phyloP scores from a whole-genome alignment of 1,139 yeast species.

The Hansenula sp. region DNA sequence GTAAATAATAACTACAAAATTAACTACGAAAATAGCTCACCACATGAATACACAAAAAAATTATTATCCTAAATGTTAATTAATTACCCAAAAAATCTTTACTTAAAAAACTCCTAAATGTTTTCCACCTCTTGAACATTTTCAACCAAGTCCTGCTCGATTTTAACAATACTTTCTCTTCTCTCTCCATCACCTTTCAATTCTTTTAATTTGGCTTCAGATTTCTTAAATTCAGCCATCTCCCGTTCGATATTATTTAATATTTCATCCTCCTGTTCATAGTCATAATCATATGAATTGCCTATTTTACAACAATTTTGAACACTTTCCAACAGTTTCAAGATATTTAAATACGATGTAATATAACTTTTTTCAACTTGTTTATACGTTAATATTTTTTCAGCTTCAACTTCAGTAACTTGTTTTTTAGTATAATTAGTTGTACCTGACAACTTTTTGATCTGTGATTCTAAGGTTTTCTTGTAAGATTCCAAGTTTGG shows the following conservation, averaged over 20 bases:
- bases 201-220: conserved; percentile 9
- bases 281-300: conserved; percentile 13
- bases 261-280: conserved; percentile 15
- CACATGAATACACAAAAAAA: no score
- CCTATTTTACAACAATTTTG: conserved; percentile 8
- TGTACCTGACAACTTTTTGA: neutral
- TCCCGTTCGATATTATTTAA: conserved; percentile 9
- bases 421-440: conserved; percentile 1
- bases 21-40: neutral
- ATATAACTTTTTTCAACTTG: conserved; percentile 10
- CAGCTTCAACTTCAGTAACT: conserved; percentile 2
- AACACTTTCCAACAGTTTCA: conserved; percentile 9
- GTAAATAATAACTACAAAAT: conserved; percentile 2
- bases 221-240: conserved; percentile 9
- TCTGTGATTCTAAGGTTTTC: conserved; percentile 3
- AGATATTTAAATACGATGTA: conserved; percentile 7
- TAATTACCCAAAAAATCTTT: neutral
- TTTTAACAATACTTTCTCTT: neutral
- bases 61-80: no score
- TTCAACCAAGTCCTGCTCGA: neutral
- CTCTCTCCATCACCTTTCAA: conserved; percentile 6
- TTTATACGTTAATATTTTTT: conserved; percentile 2
- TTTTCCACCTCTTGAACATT: neutral
- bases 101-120: no score
- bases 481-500: conserved; percentile 11